Percentiles rank a stretch among this genome's conserved stretches.
Conservation (phyloP, 129 eudicot genomes). For the Calendula officinalis region DNA sequence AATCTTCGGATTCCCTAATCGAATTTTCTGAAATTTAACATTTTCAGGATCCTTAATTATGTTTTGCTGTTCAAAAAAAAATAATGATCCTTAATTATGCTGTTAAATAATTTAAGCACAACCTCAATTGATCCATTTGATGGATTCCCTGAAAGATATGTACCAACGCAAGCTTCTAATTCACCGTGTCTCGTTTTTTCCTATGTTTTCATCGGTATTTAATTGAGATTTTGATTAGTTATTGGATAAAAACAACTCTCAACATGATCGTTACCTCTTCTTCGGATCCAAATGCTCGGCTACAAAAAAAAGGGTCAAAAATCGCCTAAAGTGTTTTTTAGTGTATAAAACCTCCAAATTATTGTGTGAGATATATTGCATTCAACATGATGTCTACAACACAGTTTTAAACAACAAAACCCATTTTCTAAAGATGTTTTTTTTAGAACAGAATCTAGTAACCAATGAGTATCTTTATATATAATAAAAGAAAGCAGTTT, state of each 20-base stretch:
- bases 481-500: no score
- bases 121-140: conserved; percentile 59
- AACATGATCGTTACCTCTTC: conserved; percentile 76
- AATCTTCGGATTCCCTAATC: conserved; percentile 80
- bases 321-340: no score
- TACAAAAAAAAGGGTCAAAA: no score
- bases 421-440: no score
- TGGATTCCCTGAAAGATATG: conserved; percentile 74
- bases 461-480: no score
- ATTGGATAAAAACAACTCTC: conserved; percentile 54
- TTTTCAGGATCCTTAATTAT: conserved; percentile 94
- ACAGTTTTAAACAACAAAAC: no score
- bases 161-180: conserved; percentile 51
- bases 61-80: no score
- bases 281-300: conserved; percentile 54
- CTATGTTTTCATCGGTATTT: conserved; percentile 3
- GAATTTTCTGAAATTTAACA: conserved; percentile 73
- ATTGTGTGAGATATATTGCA: no score
- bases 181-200: conserved; percentile 10
- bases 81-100: conserved; percentile 55
- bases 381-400: no score
- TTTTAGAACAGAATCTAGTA: no score
- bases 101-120: conserved; percentile 64
- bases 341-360: no score
- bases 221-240: conserved; percentile 22